phyloP scores from a whole-genome alignment of 2,329 filamentous ascomycete genomes.

The Fusarium aywerte region DNA sequence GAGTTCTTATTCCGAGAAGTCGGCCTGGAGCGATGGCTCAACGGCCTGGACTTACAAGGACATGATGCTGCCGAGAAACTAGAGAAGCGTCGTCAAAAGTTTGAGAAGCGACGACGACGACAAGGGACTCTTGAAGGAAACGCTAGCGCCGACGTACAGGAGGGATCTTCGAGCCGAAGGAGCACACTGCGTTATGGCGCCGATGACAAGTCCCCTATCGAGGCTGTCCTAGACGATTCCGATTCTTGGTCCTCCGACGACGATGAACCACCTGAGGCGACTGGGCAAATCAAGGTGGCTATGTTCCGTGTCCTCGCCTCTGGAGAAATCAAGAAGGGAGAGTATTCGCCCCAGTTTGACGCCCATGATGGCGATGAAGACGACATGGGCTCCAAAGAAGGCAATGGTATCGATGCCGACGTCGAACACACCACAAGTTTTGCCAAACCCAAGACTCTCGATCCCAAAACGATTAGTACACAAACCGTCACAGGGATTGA shows the following conservation, averaged over 20 bases:
- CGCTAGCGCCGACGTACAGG: slow-evolving; percentile 50
- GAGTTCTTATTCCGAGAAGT: slow-evolving; percentile 98
- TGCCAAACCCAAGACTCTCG: slow-evolving; percentile 93
- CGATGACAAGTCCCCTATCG: slow-evolving; percentile 78
- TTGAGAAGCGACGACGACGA: slow-evolving; percentile 73
- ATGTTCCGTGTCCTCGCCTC: slow-evolving; percentile 95
- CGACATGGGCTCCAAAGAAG: slow-evolving; percentile 58
- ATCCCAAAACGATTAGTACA: slow-evolving; percentile 97
- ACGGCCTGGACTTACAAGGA: slow-evolving; percentile 93
- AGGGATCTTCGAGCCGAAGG: slow-evolving; percentile 56
- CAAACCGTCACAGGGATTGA: slow-evolving; percentile 99
- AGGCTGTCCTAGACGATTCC: slow-evolving; percentile 74
- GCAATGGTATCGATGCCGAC: slow-evolving; percentile 76
- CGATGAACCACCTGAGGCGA: slow-evolving; percentile 91
- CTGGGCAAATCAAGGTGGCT: slow-evolving; percentile 97
- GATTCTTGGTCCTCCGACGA: slow-evolving; percentile 82
- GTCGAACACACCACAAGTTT: slow-evolving; percentile 98
- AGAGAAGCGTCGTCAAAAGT: slow-evolving; percentile 87
- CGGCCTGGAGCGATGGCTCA: slow-evolving; percentile 94
- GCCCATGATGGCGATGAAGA: slow-evolving; percentile 95
- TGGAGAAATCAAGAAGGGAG: slow-evolving; percentile 96
- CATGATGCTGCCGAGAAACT: slow-evolving; percentile 90
- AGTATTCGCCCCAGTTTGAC: slow-evolving; percentile 97
- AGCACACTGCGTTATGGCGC: slow-evolving; percentile 83
- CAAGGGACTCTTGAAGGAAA: slow-evolving; percentile 62